phyloP scores from a whole-genome alignment of 768 basidiomycete species.

The Boletus insuetus region DNA sequence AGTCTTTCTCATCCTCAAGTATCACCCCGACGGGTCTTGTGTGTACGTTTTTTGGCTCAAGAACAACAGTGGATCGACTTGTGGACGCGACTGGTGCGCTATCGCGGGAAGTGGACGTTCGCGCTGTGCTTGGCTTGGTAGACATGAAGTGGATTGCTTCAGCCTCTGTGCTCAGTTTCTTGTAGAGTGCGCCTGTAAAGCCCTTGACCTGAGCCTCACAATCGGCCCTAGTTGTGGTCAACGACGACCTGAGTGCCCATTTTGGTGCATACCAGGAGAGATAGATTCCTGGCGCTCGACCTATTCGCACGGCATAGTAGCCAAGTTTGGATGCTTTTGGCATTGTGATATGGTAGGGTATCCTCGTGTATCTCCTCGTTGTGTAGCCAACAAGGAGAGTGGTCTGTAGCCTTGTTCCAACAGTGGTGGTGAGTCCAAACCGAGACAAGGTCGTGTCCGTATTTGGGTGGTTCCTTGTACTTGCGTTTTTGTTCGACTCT shows the following conservation, averaged over 20 bases:
- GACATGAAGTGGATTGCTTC: conserved; percentile 60
- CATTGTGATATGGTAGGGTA: conserved; percentile 23
- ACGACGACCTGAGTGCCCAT: conserved; percentile 25
- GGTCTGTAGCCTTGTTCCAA: conserved; percentile 16
- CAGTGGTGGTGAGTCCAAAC: conserved; percentile 12
- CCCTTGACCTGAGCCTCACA: conserved; percentile 67
- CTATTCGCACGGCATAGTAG: conserved; percentile 75
- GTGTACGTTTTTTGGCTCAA: background rate
- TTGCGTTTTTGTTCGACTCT: conserved; percentile 3
- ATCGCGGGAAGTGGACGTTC: conserved; percentile 5
- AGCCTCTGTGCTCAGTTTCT: conserved; percentile 57
- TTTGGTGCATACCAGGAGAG: conserved; percentile 56
- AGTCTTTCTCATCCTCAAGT: conserved; percentile 27
- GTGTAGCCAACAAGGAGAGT: background rate
- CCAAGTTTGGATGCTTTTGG: conserved; percentile 40
- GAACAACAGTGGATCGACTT: conserved; percentile 10
- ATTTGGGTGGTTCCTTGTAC: conserved; percentile 28
- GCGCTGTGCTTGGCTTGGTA: conserved; percentile 27
- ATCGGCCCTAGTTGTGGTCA: conserved; percentile 54
- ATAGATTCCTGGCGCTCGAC: conserved; percentile 65
- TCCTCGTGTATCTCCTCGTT: background rate
- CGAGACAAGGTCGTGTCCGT: conserved; percentile 18
- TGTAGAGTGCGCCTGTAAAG: conserved; percentile 57
- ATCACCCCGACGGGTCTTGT: background rate
- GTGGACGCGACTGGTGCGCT: conserved; percentile 25